Evolutionary conservation across 352 stramenopile genomes (phyloP), one percentile per base, ranked within the genome.

Genomic region (Heterotrichella gracilis): DNA sequence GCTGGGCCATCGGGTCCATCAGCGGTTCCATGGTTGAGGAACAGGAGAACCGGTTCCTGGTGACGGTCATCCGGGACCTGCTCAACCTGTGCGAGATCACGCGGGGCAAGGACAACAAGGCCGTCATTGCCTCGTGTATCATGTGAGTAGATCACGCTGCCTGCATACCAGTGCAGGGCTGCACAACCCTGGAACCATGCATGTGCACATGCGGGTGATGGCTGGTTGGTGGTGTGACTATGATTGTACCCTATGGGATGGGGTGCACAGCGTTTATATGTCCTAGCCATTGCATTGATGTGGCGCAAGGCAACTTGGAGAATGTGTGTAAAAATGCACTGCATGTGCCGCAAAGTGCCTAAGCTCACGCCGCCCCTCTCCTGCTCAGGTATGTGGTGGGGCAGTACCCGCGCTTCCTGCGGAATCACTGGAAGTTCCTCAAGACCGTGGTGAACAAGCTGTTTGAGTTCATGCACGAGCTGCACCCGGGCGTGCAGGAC

Each of bases 381-480:
- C n/a, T n/a, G n/a, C n/a, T n/a, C n/a, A n/a, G n/a, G n/a, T 99
- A 99, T 75, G 92, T 99, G 21, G 92, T 98, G 22, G 92, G 93
- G 0, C 92, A 98, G 79, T 99, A 98, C 78, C 93, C 93, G 40
- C 87, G 93, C 0, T 99, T 99, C 77, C 76, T 99, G 25, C 89
- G 90, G 68, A 86, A 87, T 3, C 92, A 99, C 78, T 99, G 92
- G 92, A 98, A 97, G 79, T 98, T 99, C 76, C 78, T 99, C 22
- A 92, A 94, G 70, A 99, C 93, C 0, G 93, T 99, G n/a, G 91
- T 98, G 64, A 96, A 96, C 78, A 99, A 99, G 76, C 80, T 98
- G 13, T 98, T 98, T 74, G 92, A 99, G 79, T 99, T 99, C 75
- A 99, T 98, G 92, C 92, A 98, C 78, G 93, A 99, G 74, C 77